Evolutionary conservation across 2,329 filamentous ascomycete genomes (phyloP).

Genomic region (Raffaelea arxii): DNA sequence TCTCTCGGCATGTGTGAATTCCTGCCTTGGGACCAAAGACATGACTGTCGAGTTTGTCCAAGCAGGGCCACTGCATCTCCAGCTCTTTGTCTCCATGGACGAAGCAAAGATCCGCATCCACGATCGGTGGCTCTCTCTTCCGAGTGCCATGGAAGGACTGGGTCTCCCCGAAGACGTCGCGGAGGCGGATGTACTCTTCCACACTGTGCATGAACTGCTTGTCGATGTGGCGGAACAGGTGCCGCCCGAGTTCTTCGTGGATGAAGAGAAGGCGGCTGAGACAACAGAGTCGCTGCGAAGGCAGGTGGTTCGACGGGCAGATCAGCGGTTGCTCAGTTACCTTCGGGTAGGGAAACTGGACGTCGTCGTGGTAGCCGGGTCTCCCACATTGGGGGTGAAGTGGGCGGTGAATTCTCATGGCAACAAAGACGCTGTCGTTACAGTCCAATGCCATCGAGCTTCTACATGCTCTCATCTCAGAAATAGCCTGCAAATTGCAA

Average conservation of each 20-base stretch:
- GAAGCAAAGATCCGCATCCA: slow-evolving; percentile 6
- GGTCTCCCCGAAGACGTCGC: slow-evolving; percentile 4
- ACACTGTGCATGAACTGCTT: slow-evolving; percentile 10
- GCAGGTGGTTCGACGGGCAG: not conserved
- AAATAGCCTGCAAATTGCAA: not conserved
- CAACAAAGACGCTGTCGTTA: too few relatives aligned
- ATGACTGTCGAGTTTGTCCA: slow-evolving; percentile 8
- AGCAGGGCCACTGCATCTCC: slow-evolving; percentile 10
- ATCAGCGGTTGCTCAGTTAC: not conserved
- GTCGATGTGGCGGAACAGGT: slow-evolving; percentile 8
- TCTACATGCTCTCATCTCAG: not conserved
- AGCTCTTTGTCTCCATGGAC: slow-evolving; percentile 1
- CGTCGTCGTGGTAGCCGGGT: not conserved
- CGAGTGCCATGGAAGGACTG: slow-evolving; percentile 5
- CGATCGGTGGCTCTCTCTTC: slow-evolving; percentile 8
- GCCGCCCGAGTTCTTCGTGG: slow-evolving; percentile 2
- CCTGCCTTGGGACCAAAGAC: slow-evolving; percentile 6
- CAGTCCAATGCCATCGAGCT: slow-evolving; percentile 1
- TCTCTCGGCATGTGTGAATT: slow-evolving; percentile 8
- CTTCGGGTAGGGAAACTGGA: not conserved
- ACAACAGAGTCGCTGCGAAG: not conserved
- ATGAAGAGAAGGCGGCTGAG: not conserved
- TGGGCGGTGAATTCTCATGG: too few relatives aligned
- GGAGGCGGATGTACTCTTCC: slow-evolving; percentile 4
- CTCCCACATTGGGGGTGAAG: not conserved